Evolutionary conservation across 768 basidiomycete genomes (phyloP), one percentile per base, ranked within the genome.

Genomic region (Kwoniella botswanensis): DNA sequence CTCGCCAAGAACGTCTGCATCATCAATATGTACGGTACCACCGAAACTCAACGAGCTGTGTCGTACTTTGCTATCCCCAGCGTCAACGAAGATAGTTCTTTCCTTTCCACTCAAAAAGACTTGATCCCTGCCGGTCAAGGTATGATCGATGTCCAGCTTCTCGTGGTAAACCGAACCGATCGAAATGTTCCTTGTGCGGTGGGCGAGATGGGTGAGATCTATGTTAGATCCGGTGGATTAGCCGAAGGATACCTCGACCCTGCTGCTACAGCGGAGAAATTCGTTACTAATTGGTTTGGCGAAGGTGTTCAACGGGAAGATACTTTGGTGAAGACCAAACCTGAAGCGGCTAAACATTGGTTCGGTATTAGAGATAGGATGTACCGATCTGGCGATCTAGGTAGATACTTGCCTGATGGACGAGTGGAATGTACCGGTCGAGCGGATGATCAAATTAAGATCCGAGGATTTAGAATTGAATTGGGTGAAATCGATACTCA

Each of bases 11-110:
- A 98, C 76, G 94, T 95, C 15, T 87, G 90, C 43, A 98, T 99
- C 81, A 90, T 98, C 84, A 99, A 99, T 87, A 99, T 99, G 97
- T 99, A 98, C 83, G 97, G 97, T 17, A 98, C 97, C 7, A 99
- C 97, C 22, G 97, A 99, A 85, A 98, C 97, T 9, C 97, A 99
- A 83, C 92, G 97, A 63, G 97, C 97, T 2, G 97, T 99, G 11
- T 98, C 95, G 22, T 98, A 98, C 85, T 98, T 95, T 81, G 88
- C 90, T 22, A 93, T 98, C 76, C 94, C 96, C 2, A 88, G 92
- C 63, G 88, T 96, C 10, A 86, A 90, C 9, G 87, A 87, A 66
- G 94, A 98, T 79, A 88, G 91, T 0, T 94, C 94, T 1, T 98
- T 97, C 88, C 88, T 98, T 53, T 88, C 90, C 24, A 93, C 90